Evolutionary conservation across 108 stramenopile species (phyloP).

Genomic region (Nannochloropsis granulata): DNA sequence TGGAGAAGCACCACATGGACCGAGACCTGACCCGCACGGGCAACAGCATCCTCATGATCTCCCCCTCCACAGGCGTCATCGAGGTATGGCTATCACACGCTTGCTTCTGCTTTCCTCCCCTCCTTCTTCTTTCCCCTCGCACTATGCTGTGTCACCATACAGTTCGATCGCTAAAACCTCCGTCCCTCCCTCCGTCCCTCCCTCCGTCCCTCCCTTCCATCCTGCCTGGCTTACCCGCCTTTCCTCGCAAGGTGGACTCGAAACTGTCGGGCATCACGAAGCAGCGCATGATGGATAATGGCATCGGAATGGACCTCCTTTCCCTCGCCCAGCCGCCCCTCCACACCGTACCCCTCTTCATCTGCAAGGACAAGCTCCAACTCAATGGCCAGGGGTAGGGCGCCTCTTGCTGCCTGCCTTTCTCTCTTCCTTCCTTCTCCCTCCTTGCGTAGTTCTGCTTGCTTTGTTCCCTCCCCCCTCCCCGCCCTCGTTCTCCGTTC

Average conservation of each 20-base stretch:
- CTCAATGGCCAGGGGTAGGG: neutral
- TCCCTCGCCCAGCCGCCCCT: conserved; percentile 80
- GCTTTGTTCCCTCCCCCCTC: no score
- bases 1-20: conserved; percentile 87
- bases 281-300: conserved; percentile 99
- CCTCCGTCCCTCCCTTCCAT: no score
- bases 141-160: neutral
- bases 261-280: conserved; percentile 80
- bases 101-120: neutral
- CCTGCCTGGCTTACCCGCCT: no score
- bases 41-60: conserved; percentile 78
- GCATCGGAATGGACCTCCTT: conserved; percentile 91
- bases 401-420: neutral
- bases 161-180: neutral
- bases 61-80: conserved; percentile 79
- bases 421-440: neutral
- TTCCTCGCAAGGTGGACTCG: neutral
- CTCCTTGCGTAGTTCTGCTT: neutral
- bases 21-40: conserved; percentile 81
- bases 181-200: no score
- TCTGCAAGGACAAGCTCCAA: neutral
- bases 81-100: neutral
- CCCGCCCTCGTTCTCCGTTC: no score
- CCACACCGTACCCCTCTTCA: conserved; percentile 90
- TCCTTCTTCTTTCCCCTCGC: neutral